A percentile compares a stretch with the other conserved stretches of the same genome.
phyloP scores from a whole-genome alignment of 805 yeast species.

The Spathaspora gorwiae region DNA sequence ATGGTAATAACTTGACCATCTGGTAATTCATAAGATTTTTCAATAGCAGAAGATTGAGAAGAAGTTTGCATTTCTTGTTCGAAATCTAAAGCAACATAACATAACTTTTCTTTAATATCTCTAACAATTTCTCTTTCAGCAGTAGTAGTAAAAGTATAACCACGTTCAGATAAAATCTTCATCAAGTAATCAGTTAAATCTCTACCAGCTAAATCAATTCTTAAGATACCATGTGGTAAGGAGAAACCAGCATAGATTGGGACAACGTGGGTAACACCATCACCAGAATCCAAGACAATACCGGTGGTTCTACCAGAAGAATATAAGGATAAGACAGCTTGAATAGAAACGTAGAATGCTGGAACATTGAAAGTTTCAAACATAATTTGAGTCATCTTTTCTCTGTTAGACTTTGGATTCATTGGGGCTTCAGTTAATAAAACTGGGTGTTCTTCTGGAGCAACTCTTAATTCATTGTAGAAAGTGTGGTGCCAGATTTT shows the following conservation, averaged over 20 bases:
- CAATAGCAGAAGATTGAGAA: conserved; percentile 95
- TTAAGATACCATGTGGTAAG: conserved; percentile 95
- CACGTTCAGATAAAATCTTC: conserved; percentile 98
- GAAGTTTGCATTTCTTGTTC: conserved; percentile 99
- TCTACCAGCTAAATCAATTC: conserved; percentile 99
- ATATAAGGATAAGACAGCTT: conserved; percentile 96
- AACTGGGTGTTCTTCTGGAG: conserved; percentile 99
- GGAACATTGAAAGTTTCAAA: conserved; percentile 99
- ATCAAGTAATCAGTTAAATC: conserved; percentile 98
- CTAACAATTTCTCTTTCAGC: conserved; percentile 97
- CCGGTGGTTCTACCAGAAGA: conserved; percentile 99
- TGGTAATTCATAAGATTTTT: conserved; percentile 98
- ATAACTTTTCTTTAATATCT: conserved; percentile 96
- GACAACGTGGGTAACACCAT: conserved; percentile 99
- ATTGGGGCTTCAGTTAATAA: conserved; percentile 99
- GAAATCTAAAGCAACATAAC: conserved; percentile 98
- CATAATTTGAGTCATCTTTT: conserved; percentile 99
- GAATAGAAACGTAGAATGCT: conserved; percentile 98
- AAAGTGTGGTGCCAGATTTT: conserved; percentile 99
- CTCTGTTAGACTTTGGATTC: conserved; percentile 99
- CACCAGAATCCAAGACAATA: conserved; percentile 99
- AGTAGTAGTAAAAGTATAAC: conserved; percentile 96
- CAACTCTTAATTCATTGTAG: conserved; percentile 99
- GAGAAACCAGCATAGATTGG: conserved; percentile 99
- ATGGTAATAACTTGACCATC: conserved; percentile 99